These are phyloP conservation scores for Pseudocercospora musae DNA, from an alignment of 2,329 filamentous ascomycete species.

Conservation along the genomic window DNA sequence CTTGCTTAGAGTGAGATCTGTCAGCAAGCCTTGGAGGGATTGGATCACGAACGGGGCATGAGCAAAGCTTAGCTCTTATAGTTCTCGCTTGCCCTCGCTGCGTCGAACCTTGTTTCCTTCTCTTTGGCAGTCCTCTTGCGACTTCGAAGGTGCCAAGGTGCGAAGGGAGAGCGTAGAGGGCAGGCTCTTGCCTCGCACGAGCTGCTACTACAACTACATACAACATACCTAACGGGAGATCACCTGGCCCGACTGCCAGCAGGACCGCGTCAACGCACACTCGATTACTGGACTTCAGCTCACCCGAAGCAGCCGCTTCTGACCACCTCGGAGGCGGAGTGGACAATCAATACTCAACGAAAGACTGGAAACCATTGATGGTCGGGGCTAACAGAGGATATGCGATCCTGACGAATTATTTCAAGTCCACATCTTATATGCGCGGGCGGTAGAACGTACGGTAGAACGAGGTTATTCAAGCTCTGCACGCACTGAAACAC, in stretches of 20 bases:
- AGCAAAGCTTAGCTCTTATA: neutral
- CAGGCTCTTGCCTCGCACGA: neutral
- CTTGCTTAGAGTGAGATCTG: neutral
- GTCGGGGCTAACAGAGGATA: neutral
- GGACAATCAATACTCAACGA: neutral
- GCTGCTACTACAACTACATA: slow-evolving; percentile 1
- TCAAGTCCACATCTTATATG: neutral
- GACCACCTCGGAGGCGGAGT: neutral
- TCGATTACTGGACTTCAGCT: neutral
- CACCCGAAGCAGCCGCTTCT: neutral
- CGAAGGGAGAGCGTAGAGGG: too few species aligned
- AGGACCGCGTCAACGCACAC: neutral
- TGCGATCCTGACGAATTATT: neutral
- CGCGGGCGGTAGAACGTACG: neutral
- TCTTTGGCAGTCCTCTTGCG: neutral
- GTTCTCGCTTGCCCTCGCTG: too few species aligned
- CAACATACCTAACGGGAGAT: neutral
- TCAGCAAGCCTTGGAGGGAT: neutral
- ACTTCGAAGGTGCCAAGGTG: neutral
- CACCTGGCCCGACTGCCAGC: neutral
- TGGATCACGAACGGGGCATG: neutral
- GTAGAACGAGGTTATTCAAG: neutral
- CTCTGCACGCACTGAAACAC: neutral
- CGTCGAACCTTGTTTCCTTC: neutral
- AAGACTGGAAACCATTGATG: neutral